A percentile compares a stretch with the other conserved stretches of the same genome.
Conservation (phyloP, 371 early-diverging fungal genomes). For the Phascolomyces articulosus region DNA sequence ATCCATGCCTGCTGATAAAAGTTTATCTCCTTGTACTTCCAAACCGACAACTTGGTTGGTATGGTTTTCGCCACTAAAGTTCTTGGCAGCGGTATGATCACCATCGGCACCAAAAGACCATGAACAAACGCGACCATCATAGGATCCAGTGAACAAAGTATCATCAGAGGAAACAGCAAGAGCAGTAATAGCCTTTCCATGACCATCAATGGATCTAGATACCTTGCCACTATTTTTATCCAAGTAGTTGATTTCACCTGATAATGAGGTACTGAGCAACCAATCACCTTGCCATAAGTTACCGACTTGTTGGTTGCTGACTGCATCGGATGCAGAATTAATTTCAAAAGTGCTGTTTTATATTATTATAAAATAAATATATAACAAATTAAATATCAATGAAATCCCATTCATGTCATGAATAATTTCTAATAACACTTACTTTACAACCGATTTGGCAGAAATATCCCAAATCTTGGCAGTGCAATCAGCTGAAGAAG, state of each 20-base stretch:
- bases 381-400: background rate
- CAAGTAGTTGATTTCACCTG: constrained; percentile 86
- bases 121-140: constrained; percentile 85
- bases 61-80: constrained; percentile 64
- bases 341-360: constrained; percentile 55
- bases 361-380: background rate
- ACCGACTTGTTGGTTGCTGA: constrained; percentile 93
- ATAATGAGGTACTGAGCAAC: constrained; percentile 78
- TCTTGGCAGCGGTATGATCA: constrained; percentile 30
- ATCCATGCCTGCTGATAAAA: constrained; percentile 82
- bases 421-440: constrained; percentile 23
- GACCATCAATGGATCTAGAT: constrained; percentile 72
- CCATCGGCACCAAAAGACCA: constrained; percentile 58
- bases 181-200: constrained; percentile 86
- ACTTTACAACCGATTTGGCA: constrained; percentile 71
- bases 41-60: constrained; percentile 72
- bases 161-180: constrained; percentile 56
- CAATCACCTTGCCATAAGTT: constrained; percentile 83
- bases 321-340: constrained; percentile 18
- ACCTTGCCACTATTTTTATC: constrained; percentile 62
- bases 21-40: constrained; percentile 30
- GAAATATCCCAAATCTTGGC: constrained; percentile 93
- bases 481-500: constrained; percentile 88
- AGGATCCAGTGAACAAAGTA: constrained; percentile 85
- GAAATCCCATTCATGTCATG: no score